These are phyloP conservation scores for Phytopythium kandeliae DNA, from an alignment of 352 stramenopile species.

Conservation along the genomic window DNA sequence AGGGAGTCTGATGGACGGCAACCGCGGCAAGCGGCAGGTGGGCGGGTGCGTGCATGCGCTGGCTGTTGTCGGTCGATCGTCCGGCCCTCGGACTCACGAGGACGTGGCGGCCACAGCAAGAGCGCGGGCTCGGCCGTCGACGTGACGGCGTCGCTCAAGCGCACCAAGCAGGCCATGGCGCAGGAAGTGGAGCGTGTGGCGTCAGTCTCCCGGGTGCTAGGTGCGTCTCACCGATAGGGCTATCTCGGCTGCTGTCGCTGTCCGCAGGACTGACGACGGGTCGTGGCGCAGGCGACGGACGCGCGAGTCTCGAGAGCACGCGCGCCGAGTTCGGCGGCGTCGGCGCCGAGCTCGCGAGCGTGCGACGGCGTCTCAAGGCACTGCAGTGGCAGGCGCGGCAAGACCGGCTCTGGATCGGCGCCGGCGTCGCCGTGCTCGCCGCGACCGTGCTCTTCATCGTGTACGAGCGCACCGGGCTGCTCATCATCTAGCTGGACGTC, in stretches of 20 bases:
- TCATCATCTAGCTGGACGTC: conserved; percentile 38
- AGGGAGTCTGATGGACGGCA: conserved; percentile 30
- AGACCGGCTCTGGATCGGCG: conserved; percentile 75
- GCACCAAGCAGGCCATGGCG: conserved; percentile 60
- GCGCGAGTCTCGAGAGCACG: conserved; percentile 48
- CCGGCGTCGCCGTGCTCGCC: conserved; percentile 48
- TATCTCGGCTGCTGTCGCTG: too few relatives aligned
- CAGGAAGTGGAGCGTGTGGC: conserved; percentile 68
- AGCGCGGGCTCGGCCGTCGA: conserved; percentile 37
- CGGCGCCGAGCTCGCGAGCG: conserved; percentile 45
- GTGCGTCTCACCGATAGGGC: too few relatives aligned
- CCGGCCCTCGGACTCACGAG: background rate
- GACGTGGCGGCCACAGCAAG: background rate
- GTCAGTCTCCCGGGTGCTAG: conserved; percentile 55
- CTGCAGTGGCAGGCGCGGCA: conserved; percentile 70
- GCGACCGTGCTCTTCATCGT: conserved; percentile 71
- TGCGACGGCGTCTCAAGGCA: conserved; percentile 53
- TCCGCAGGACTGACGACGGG: background rate
- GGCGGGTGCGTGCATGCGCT: background rate
- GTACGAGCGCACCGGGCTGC: conserved; percentile 64
- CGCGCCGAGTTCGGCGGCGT: conserved; percentile 57
- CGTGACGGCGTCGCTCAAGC: conserved; percentile 56
- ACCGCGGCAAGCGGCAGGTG: conserved; percentile 8
- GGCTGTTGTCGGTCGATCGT: too few relatives aligned
- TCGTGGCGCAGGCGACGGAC: conserved; percentile 34